Evolutionary conservation across 768 basidiomycete species (phyloP).

Genomic region (Nevesoporus exiguus): DNA sequence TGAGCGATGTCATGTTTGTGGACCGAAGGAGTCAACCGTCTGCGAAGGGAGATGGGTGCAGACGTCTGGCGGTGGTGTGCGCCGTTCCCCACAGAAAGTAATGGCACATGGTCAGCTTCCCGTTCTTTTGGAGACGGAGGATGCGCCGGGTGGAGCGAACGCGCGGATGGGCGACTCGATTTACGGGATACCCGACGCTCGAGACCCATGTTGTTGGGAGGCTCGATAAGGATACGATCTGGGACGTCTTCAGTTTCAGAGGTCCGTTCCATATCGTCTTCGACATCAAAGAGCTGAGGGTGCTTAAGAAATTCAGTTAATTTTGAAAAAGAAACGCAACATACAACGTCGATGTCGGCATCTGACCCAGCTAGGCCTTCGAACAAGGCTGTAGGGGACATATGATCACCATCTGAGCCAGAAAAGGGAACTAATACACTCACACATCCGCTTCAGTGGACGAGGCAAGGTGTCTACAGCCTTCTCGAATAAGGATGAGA

Average conservation of each 20-base stretch:
- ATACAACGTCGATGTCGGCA: slow-evolving; percentile 71
- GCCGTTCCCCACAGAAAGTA: slow-evolving; percentile 6
- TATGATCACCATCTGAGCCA: neutral
- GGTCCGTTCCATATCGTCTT: slow-evolving; percentile 44
- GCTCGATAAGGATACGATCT: slow-evolving; percentile 14
- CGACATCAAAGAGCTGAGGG: slow-evolving; percentile 72
- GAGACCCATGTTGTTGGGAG: slow-evolving; percentile 5
- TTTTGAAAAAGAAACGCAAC: slow-evolving; percentile 15
- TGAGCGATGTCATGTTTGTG: slow-evolving; percentile 30
- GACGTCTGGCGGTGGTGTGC: slow-evolving; percentile 15
- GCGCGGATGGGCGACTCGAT: slow-evolving; percentile 32
- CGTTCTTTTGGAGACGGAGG: slow-evolving; percentile 24
- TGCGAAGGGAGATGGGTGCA: slow-evolving; percentile 14
- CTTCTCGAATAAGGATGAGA: slow-evolving; percentile 63
- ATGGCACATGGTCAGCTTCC: slow-evolving; percentile 5
- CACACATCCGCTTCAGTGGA: slow-evolving; percentile 69
- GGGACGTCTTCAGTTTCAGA: slow-evolving; percentile 8
- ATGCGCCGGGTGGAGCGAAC: slow-evolving; percentile 17
- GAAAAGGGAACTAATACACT: slow-evolving; percentile 25
- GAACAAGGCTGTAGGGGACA: slow-evolving; percentile 56
- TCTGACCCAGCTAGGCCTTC: slow-evolving; percentile 74
- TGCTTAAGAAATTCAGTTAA: neutral
- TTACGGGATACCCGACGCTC: slow-evolving; percentile 34
- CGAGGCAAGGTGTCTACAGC: slow-evolving; percentile 74
- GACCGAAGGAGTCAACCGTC: slow-evolving; percentile 19